Evolutionary conservation across 257 asterid genomes (phyloP), one percentile per base, ranked within the genome.

Genomic region (Ballota nigra): DNA sequence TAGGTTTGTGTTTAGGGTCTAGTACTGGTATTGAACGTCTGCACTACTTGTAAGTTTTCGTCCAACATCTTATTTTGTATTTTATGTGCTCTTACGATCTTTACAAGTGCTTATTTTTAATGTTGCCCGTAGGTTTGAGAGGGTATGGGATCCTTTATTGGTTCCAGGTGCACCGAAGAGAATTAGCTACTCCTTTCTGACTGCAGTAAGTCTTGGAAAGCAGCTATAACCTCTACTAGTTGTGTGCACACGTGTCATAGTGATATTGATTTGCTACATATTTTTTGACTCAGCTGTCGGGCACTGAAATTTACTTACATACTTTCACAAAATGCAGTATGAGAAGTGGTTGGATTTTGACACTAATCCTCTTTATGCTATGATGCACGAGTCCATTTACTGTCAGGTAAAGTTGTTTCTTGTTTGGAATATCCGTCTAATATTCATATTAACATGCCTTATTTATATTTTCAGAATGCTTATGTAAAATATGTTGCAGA

Each of bases 11-110:
- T 77, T 84, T 94, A 80, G 99, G 99, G 75, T 88, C 92, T 3
- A 89, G 97, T 75, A 75, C 94, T 31, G 97, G 99, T 71, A 91
- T 94, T 72, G 99, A 94, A 71, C 96, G 95, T 61, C 70, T 94
- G 85, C 99, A 94, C 79, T 94, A 89, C 71, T 70, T 94, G 98
- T 94, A 83, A 83, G 86, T 72, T 41, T 24, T 41, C 55, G 61
- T 60, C 24, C 26, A 38, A 10, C 18, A 63, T 26, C 69, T 66
- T 61, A 60, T 23, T 62, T 28, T 73, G 13, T 70, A 33, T 29
- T 58, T 53, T 10, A 63, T 51, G 10, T 52, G 56, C 12, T 59
- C 9, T 31, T 20, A 19, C 19, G 49, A 19, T 66, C 51, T 52
- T 53, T 15, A 55, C 47, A 4, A 58, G 59, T 51, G 29, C 28